These are phyloP conservation scores for Codiaeum variegatum DNA, from an alignment of 441 rosid species.

Conservation along the genomic window DNA sequence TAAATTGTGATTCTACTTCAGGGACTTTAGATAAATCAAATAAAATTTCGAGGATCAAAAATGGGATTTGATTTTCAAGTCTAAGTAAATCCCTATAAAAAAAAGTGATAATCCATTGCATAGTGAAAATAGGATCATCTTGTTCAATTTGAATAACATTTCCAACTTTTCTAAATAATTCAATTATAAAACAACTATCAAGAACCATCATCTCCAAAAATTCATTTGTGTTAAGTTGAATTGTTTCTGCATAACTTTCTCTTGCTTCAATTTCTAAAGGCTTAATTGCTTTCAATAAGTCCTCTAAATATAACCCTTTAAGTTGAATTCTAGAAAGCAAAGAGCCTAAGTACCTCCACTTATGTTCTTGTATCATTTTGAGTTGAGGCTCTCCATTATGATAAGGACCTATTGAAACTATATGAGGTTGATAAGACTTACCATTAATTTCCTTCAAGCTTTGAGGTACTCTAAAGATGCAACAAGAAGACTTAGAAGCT, in stretches of 20 bases:
- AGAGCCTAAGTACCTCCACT: slow-evolving; percentile 31
- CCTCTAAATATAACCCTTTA: slow-evolving; percentile 15
- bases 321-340: slow-evolving; percentile 20
- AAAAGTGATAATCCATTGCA: slow-evolving; percentile 12
- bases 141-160: neutral
- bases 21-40: neutral
- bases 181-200: slow-evolving; percentile 20
- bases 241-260: slow-evolving; percentile 15
- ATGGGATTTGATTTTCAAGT: slow-evolving; percentile 21
- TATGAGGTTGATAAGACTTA: slow-evolving; percentile 48
- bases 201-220: slow-evolving; percentile 21
- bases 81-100: slow-evolving; percentile 16
- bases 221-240: slow-evolving; percentile 2
- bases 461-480: slow-evolving; percentile 64
- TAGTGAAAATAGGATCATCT: slow-evolving; percentile 19
- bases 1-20: neutral
- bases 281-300: slow-evolving; percentile 26
- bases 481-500: slow-evolving; percentile 53
- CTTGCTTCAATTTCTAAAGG: slow-evolving; percentile 24
- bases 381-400: slow-evolving; percentile 35
- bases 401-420: slow-evolving; percentile 66
- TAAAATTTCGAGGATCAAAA: slow-evolving; percentile 7
- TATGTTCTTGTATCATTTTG: slow-evolving; percentile 42
- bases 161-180: slow-evolving; percentile 14
- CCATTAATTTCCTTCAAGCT: slow-evolving; percentile 48